Evolutionary conservation across 352 stramenopile genomes (phyloP).

Genomic region (Phytophthora cactorum): DNA sequence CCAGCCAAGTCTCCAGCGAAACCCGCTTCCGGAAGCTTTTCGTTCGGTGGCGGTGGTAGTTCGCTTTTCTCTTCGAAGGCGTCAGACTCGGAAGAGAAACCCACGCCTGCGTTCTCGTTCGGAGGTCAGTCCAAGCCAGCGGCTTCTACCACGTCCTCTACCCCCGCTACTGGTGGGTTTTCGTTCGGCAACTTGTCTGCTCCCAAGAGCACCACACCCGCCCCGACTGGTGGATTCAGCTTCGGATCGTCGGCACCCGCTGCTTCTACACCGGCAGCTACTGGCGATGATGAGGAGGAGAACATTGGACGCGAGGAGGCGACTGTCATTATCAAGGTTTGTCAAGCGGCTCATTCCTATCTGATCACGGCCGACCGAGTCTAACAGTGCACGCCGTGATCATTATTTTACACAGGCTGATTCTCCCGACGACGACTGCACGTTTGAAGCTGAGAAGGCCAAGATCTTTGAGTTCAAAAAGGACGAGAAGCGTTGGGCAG

Average conservation of each 20-base stretch:
- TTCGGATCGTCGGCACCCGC: constrained; percentile 33
- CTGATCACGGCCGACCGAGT: not conserved
- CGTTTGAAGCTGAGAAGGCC: constrained; percentile 80
- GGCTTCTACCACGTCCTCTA: constrained; percentile 27
- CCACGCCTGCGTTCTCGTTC: constrained; percentile 57
- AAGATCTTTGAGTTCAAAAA: constrained; percentile 90
- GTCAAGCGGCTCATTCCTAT: not conserved
- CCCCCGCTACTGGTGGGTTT: constrained; percentile 36
- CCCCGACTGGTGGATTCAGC: constrained; percentile 36
- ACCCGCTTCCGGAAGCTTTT: constrained; percentile 17
- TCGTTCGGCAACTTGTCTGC: constrained; percentile 49
- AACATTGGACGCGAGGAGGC: constrained; percentile 83
- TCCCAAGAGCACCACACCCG: constrained; percentile 20
- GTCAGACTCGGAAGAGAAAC: constrained; percentile 33
- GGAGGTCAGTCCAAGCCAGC: constrained; percentile 33
- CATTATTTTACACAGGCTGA: constrained; percentile 45
- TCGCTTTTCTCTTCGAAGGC: constrained; percentile 50
- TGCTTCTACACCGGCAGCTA: constrained; percentile 21
- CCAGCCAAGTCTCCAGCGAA: constrained; percentile 20
- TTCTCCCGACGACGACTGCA: constrained; percentile 70
- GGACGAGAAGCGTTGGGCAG: constrained; percentile 87
- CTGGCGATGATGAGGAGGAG: constrained; percentile 76
- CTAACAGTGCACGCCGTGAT: constrained; percentile 3
- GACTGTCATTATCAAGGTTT: constrained; percentile 89
- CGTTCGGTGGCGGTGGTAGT: constrained; percentile 36